Percentiles rank a stretch among this genome's conserved stretches.
phyloP scores from a whole-genome alignment of 148 eudicot genomes.

The Camellia lanceoleosa region DNA sequence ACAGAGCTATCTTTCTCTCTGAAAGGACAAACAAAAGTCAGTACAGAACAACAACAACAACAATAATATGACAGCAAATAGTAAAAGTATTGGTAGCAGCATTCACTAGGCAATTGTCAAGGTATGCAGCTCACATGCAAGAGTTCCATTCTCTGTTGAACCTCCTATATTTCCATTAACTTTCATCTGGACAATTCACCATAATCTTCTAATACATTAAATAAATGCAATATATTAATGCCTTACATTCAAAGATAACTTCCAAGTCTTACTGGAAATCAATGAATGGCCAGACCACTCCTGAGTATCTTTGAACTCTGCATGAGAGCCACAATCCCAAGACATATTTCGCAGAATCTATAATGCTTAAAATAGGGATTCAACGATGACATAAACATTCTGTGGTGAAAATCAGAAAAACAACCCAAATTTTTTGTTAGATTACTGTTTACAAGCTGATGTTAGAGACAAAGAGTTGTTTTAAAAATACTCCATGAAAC shows the following conservation, averaged over 20 bases:
- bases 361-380: not conserved
- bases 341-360: not conserved
- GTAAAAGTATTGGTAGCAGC: not conserved
- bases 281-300: not conserved
- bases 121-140: not conserved
- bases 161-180: not conserved
- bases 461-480: not conserved
- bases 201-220: not conserved
- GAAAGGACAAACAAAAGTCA: conserved; percentile 28
- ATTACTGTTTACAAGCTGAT: not conserved
- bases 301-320: not conserved
- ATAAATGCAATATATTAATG: not conserved
- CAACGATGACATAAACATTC: too few relatives aligned
- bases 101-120: not conserved
- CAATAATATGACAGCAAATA: not conserved
- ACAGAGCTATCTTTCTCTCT: conserved; percentile 85
- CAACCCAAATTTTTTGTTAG: not conserved
- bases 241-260: not conserved
- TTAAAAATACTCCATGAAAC: not conserved
- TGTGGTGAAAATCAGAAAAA: not conserved
- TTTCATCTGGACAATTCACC: not conserved
- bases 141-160: not conserved
- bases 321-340: not conserved
- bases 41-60: conserved; percentile 5
- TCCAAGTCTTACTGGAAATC: not conserved